phyloP scores from a whole-genome alignment of 1,139 yeast genomes.

The Hyphopichia fennica region DNA sequence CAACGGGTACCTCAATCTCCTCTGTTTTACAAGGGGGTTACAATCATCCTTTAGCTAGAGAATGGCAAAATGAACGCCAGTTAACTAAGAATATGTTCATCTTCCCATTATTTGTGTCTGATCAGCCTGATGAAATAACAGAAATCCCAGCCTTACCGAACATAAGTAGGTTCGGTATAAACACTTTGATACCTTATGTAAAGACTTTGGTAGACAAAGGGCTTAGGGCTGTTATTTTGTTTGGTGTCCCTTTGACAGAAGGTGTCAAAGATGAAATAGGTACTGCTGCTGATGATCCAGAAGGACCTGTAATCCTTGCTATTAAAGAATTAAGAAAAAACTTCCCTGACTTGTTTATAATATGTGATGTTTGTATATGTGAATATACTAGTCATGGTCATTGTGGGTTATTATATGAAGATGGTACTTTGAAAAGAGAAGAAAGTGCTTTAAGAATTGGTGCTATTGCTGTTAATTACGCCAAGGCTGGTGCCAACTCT shows the following conservation, averaged over 20 bases:
- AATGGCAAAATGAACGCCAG: slow-evolving; percentile 89
- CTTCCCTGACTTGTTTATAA: slow-evolving; percentile 81
- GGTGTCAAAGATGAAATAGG: slow-evolving; percentile 81
- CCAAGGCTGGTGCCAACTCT: slow-evolving; percentile 91
- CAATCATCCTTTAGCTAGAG: slow-evolving; percentile 83
- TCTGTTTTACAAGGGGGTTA: slow-evolving; percentile 92
- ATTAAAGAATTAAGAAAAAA: slow-evolving; percentile 60
- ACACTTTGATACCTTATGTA: slow-evolving; percentile 74
- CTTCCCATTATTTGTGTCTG: slow-evolving; percentile 87
- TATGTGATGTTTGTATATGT: slow-evolving; percentile 96
- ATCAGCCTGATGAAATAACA: slow-evolving; percentile 76
- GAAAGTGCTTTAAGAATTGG: slow-evolving; percentile 80
- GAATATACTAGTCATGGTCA: slow-evolving; percentile 97
- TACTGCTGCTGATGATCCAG: slow-evolving; percentile 92
- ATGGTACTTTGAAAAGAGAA: slow-evolving; percentile 80
- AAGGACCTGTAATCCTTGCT: slow-evolving; percentile 89
- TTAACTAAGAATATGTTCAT: slow-evolving; percentile 86
- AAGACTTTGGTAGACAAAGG: slow-evolving; percentile 75
- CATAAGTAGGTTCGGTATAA: slow-evolving; percentile 84
- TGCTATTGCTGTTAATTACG: slow-evolving; percentile 93
- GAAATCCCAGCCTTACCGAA: slow-evolving; percentile 78
- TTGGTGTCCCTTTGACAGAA: slow-evolving; percentile 83
- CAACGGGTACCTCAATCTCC: slow-evolving; percentile 61
- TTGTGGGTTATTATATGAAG: slow-evolving; percentile 87
- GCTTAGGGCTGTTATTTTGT: slow-evolving; percentile 77